Conservation (phyloP, 192 early-diverging fungal genomes). For the Coemansia brasiliensis region DNA sequence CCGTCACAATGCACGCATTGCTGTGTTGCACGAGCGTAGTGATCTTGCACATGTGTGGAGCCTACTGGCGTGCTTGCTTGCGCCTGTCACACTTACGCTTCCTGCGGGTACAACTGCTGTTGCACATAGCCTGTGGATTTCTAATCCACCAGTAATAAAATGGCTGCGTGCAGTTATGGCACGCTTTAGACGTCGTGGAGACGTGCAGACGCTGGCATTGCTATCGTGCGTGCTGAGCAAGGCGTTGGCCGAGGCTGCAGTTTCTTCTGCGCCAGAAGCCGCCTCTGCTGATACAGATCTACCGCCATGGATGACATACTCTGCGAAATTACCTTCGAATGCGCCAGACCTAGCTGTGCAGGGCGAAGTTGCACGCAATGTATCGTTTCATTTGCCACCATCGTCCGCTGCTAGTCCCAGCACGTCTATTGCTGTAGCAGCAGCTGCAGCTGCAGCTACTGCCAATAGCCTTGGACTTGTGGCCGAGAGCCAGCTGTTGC, state of each 20-base stretch:
- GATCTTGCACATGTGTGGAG: slow-evolving; percentile 39
- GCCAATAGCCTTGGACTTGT: neutral
- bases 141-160: slow-evolving; percentile 23
- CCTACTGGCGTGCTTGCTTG: slow-evolving; percentile 36
- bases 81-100: neutral
- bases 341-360: neutral
- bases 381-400: slow-evolving; percentile 14
- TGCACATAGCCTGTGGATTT: slow-evolving; percentile 14
- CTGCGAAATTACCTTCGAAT: neutral
- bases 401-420: neutral
- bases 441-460: neutral
- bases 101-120: neutral
- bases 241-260: slow-evolving; percentile 8
- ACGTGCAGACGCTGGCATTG: slow-evolving; percentile 53
- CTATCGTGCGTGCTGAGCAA: slow-evolving; percentile 40
- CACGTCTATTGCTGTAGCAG: neutral
- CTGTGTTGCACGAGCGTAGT: slow-evolving; percentile 7
- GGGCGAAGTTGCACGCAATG: neutral
- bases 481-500: slow-evolving; percentile 12
- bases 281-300: neutral
- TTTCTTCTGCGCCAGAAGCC: neutral
- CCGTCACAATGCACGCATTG: slow-evolving; percentile 33
- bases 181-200: slow-evolving; percentile 36
- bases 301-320: slow-evolving; percentile 6
- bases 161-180: slow-evolving; percentile 41